phyloP scores from a whole-genome alignment of 305 asterid genomes.

The Fraxinus velutina region DNA sequence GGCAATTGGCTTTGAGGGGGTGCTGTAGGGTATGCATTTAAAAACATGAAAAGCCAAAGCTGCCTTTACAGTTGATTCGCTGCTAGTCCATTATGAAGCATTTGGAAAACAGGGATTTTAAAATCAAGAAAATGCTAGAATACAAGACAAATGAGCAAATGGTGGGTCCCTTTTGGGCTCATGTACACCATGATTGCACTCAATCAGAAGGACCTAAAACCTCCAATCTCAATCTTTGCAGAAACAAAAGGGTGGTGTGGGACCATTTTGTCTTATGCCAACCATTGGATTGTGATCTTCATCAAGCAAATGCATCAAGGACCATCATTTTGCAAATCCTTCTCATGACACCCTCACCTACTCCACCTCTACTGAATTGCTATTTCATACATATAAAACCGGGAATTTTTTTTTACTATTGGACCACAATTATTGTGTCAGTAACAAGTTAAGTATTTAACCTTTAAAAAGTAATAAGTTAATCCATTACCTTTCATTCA shows the following conservation, averaged over 20 bases:
- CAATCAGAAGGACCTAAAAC: background rate
- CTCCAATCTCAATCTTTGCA: background rate
- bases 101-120: background rate
- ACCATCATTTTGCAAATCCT: conserved; percentile 25
- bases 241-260: background rate
- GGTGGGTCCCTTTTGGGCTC: background rate
- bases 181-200: background rate
- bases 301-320: background rate
- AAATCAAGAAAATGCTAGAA: background rate
- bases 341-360: conserved; percentile 40
- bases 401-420: background rate
- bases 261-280: background rate
- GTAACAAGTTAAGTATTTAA: background rate
- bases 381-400: background rate
- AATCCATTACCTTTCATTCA: background rate
- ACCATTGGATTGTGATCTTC: background rate
- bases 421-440: background rate
- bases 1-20: background rate
- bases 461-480: background rate
- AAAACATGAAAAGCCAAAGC: background rate
- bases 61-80: background rate
- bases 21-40: background rate
- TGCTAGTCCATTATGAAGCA: background rate
- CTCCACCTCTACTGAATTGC: conserved; percentile 33
- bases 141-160: background rate